Evolutionary conservation across 225 moss, liverwort and hornwort species (phyloP), one percentile per base, ranked within the genome.

Genomic region (Polytrichum formosum): DNA sequence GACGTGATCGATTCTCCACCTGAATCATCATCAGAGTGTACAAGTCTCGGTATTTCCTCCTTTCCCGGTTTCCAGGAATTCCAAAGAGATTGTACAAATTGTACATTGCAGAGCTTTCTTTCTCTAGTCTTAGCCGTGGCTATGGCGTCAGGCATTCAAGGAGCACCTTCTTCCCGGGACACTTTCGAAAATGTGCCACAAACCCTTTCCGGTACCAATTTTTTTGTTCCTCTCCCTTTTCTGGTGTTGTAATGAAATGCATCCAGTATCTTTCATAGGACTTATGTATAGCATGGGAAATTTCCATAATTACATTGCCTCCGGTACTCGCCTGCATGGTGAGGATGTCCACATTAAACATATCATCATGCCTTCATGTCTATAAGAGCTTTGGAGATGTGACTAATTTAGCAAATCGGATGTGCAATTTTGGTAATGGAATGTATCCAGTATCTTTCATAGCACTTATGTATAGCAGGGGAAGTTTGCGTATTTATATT

Each of bases 131-230:
- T 88, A 73, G 91, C 90, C 13, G 77, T 80, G 10, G 80, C 77
- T 7, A 76, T 90, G 80, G 73, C 81, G 68, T 77, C 78, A 59
- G 77, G 87, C 61, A 72, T 90, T 35, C 86, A 86, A 68, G 86
- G 83, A 20, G 74, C 92, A n/a, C 88, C 89, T n/a, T 76, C 83
- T 46, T 84, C 84, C 2, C 67, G 82, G 23, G 95, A 96, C 64
- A 90, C 93, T 13, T 90, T 87, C 22, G 91, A 96, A 66, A 91
- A 96, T 65, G 88, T 96, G 67, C 95, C 93, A 2, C 91, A 85
- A 81, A 91, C 92, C 69, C 82, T 90, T 20, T 93, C 95, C 71
- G 93, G 95, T 93, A 46, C 73, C 21, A 20, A 22, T 21, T 58
- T 58, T 20, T 56, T 23, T 58, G 58, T 9, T 58, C 6, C 4